phyloP scores from a whole-genome alignment of 2,329 filamentous ascomycete genomes.

The Pestalotiopsis sp. region DNA sequence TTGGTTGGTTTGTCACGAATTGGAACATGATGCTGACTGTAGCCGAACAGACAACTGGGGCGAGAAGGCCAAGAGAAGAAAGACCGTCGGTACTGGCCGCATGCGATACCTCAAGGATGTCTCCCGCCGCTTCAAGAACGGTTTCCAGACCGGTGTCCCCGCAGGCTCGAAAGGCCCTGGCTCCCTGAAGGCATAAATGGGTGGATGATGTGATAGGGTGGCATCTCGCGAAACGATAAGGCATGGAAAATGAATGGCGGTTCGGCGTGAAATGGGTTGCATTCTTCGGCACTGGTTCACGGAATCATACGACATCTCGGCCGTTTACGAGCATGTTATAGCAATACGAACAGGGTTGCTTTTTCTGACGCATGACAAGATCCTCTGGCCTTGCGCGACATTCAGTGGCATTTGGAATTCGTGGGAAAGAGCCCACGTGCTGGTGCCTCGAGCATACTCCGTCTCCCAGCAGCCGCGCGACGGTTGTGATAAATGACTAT shows the following conservation, averaged over 20 bases:
- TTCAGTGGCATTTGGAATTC: not conserved
- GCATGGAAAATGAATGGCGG: constrained; percentile 30
- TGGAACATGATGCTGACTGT: constrained; percentile 21
- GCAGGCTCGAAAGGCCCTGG: constrained; percentile 73
- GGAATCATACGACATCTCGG: constrained; percentile 28
- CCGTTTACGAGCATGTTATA: constrained; percentile 33
- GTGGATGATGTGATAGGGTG: constrained; percentile 22
- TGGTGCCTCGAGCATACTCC: not conserved
- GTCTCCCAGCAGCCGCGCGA: not conserved
- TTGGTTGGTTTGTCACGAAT: constrained; percentile 8
- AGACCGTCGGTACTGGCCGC: constrained; percentile 96
- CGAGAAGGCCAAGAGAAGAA: constrained; percentile 99
- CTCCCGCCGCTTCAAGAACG: constrained; percentile 94
- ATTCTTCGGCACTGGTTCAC: constrained; percentile 34
- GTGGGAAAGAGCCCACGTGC: not conserved
- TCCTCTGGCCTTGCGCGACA: not conserved
- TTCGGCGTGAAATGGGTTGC: constrained; percentile 19
- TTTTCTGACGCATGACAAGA: constrained; percentile 21
- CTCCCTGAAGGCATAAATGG: constrained; percentile 44
- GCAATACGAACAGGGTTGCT: constrained; percentile 31
- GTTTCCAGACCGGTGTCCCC: constrained; percentile 89
- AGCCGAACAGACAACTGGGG: constrained; percentile 86
- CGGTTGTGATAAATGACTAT: not conserved
- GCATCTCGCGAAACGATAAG: constrained; percentile 36
- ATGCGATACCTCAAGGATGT: constrained; percentile 94